Evolutionary conservation across 306 rosid genomes (phyloP), one percentile per base, ranked within the genome.

Genomic region (Vigna mungo): DNA sequence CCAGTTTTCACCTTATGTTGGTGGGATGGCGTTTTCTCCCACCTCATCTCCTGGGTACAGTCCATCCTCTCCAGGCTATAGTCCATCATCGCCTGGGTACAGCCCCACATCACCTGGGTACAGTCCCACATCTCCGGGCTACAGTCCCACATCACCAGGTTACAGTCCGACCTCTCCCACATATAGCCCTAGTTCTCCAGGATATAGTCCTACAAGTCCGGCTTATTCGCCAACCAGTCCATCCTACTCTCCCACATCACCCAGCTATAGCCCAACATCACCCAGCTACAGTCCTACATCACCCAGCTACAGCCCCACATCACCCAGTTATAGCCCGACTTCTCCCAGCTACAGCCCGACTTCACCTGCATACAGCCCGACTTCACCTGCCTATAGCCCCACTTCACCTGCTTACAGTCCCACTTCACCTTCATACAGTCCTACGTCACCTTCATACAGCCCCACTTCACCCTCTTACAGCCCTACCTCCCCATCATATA

Each of bases 181-280:
- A 4, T 94, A 94, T 70, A 94, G 98, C 71, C 98, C 98, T 62
- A 94, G 98, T 70, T 94, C 98, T 73, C 96, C 99, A 0, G 99
- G 97, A 11, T 96, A 96, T 62, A 88, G 96, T 74, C 99, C 99
- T 6, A 96, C 99, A 7, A 92, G 99, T 80, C 99, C 99, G 30
- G 97, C 98, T 7, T 96, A 92, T 80, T 96, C 98, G 27, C 98
- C 98, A 69, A 94, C 98, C 1, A 92, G 97, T 78, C 98, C 98
- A 44, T 90, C 96, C 47, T 94, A 94, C 84, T 85, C 91, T 0
- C 98, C 98, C 37, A 93, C 98, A 41, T 91, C 98, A 14, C 94
- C 97, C 0, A 91, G 78, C 91, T 91, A 91, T 20, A 91, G 96
- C 46, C 96, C 96, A 0, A 89, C 92, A 14, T 89, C 97, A 3